Evolutionary conservation across 2,329 filamentous ascomycete genomes (phyloP), one percentile per base, ranked within the genome.

Genomic region (Orbilia oligospora): DNA sequence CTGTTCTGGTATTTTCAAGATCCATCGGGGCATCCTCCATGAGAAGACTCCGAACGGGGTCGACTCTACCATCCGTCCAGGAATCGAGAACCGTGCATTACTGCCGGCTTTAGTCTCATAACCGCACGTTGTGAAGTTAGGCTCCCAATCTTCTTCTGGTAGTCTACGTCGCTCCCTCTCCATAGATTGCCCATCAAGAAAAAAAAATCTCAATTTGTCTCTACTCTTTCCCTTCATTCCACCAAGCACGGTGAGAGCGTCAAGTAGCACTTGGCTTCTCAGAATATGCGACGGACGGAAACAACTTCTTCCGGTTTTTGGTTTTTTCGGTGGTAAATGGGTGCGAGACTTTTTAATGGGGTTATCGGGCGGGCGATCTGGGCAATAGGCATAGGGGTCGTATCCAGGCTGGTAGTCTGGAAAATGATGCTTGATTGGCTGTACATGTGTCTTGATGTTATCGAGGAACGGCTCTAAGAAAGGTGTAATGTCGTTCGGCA

Each of bases 91-190:
- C 16, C 36, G 30, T 33, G 20, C 6, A 27, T 10, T 3, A 4
- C 20, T 10, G 9, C n/a, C 6, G 6, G 14, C 9, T n/a, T 46
- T n/a, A 2, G 41, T 46, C 41, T n/a, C 41, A 18, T 46, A 46
- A 14, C 6, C 41, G 6, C 41, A n/a, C 2, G 41, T n/a, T 14
- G 14, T 12, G 5, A 61, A 20, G 20, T 61, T 18, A 16, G 24
- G 12, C 3, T 36, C 27, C 75, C 75, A 78, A 48, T 38, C 18
- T 12, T 68, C 63, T 18, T 78, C 63, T 9, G 63, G 67, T 36
- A 71, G 20, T 5, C 73, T 48, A 6, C 10, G 53, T 9, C 63
- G 33, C 36, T 55, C 63, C 3, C 24, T 53, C 10, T 53, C 58
- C 18, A 9, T 12, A 12, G 30, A 18, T 9, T 41, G 33, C 5